Conservation (phyloP, 306 rosid genomes). For the Glycine soja region DNA sequence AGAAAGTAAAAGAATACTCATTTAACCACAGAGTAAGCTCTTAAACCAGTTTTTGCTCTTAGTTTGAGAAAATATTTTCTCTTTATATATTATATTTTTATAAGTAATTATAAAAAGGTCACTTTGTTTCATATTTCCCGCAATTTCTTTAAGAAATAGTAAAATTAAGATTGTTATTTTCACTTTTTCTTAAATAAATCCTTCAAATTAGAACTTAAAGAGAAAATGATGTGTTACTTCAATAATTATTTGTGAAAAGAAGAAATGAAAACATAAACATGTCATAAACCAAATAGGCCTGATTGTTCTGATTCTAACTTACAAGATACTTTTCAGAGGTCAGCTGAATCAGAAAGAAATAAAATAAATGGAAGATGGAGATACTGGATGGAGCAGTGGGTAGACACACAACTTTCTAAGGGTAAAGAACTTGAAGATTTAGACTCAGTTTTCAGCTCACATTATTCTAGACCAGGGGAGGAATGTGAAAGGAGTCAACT, state of each 20-base stretch:
- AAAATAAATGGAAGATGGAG: constrained; percentile 84
- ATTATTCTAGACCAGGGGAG: constrained; percentile 50
- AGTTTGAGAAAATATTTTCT: not conserved
- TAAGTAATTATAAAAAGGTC: not conserved
- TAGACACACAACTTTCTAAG: constrained; percentile 81
- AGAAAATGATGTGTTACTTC: too few species aligned
- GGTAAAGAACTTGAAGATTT: constrained; percentile 92
- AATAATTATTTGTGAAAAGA: too few species aligned
- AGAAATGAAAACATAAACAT: too few species aligned
- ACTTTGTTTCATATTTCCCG: not conserved
- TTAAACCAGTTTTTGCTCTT: constrained; percentile 15
- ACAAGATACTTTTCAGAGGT: constrained; percentile 57
- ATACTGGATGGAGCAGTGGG: constrained; percentile 93
- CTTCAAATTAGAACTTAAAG: too few species aligned
- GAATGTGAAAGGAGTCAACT: constrained; percentile 55
- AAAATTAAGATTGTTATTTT: not conserved
- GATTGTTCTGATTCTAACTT: constrained; percentile 24
- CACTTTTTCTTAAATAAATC: not conserved
- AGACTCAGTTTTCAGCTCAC: constrained; percentile 62
- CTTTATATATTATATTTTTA: not conserved
- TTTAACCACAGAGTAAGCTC: constrained; percentile 70
- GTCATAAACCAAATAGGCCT: not conserved
- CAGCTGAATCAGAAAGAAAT: constrained; percentile 83
- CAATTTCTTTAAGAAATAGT: not conserved
- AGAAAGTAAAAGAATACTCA: constrained; percentile 67